Evolutionary conservation across 225 moss, liverwort and hornwort genomes (phyloP).

Genomic region (Marchantia polymorpha): DNA sequence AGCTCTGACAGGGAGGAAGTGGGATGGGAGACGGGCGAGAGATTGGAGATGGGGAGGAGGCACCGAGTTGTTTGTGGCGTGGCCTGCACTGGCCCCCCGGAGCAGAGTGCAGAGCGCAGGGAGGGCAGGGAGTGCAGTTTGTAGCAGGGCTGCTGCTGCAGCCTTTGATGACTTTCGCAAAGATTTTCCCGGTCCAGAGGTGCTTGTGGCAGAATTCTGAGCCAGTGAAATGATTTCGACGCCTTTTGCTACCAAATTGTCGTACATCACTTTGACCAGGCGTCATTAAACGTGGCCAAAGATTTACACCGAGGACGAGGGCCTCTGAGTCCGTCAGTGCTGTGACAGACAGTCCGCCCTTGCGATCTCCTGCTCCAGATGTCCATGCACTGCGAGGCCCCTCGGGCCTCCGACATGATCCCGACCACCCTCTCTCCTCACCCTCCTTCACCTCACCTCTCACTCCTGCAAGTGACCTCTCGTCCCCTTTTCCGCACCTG

Average conservation of each 20-base stretch:
- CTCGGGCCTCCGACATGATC: neutral
- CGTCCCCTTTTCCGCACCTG: neutral
- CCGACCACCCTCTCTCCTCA: constrained; percentile 1
- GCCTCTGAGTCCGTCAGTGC: neutral
- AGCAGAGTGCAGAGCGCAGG: no score
- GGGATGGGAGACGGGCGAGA: neutral
- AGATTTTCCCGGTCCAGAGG: neutral
- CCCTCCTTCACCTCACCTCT: neutral
- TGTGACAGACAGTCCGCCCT: neutral
- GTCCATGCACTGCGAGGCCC: neutral
- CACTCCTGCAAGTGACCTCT: neutral
- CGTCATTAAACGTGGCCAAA: neutral
- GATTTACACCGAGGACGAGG: neutral
- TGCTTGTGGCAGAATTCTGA: constrained; percentile 2
- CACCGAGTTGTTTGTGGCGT: neutral
- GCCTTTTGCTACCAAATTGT: neutral
- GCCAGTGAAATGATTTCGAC: constrained; percentile 10
- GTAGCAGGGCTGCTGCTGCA: neutral
- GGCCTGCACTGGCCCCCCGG: neutral
- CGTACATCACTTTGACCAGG: neutral
- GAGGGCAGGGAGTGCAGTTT: neutral
- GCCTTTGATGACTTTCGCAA: neutral
- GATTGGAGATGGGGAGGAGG: neutral
- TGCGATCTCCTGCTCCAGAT: constrained; percentile 3
- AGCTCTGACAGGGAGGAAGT: constrained; percentile 3